phyloP scores from a whole-genome alignment of 1,139 yeast species.

The Geotrichum reessii region DNA sequence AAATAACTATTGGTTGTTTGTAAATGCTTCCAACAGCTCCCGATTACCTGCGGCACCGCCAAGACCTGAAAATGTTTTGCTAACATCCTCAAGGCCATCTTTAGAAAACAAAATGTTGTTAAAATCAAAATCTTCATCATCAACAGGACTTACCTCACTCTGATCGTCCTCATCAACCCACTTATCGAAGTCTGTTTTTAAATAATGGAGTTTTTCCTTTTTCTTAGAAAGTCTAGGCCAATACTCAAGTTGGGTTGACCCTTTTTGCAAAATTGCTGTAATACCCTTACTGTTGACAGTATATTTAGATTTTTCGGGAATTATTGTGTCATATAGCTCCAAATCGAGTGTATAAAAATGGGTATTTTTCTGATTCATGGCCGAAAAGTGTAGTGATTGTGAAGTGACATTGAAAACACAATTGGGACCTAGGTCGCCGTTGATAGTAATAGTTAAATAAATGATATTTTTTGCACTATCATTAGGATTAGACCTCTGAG shows the following conservation, averaged over 20 bases:
- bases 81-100: slow-evolving; percentile 4
- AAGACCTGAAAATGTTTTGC: slow-evolving; percentile 6
- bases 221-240: neutral
- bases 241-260: neutral
- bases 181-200: slow-evolving; percentile 92
- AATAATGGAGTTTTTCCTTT: slow-evolving; percentile 41
- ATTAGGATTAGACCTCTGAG: slow-evolving; percentile 78
- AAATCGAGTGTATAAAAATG: slow-evolving; percentile 52
- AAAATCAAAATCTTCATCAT: slow-evolving; percentile 35
- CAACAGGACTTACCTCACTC: slow-evolving; percentile 43
- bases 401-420: slow-evolving; percentile 59
- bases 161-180: slow-evolving; percentile 98
- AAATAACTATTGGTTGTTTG: neutral
- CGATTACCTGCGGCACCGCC: slow-evolving; percentile 5
- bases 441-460: slow-evolving; percentile 63
- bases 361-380: slow-evolving; percentile 32
- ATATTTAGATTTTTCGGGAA: slow-evolving; percentile 55
- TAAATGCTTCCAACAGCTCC: neutral
- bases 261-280: slow-evolving; percentile 42
- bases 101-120: neutral
- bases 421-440: slow-evolving; percentile 53
- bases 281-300: slow-evolving; percentile 68
- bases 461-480: slow-evolving; percentile 70
- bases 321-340: slow-evolving; percentile 70
- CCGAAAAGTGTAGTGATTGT: slow-evolving; percentile 51